These are phyloP conservation scores for Hemisphaericaspora nanyangensis DNA, from an alignment of 805 yeast species.

Conservation along the genomic window DNA sequence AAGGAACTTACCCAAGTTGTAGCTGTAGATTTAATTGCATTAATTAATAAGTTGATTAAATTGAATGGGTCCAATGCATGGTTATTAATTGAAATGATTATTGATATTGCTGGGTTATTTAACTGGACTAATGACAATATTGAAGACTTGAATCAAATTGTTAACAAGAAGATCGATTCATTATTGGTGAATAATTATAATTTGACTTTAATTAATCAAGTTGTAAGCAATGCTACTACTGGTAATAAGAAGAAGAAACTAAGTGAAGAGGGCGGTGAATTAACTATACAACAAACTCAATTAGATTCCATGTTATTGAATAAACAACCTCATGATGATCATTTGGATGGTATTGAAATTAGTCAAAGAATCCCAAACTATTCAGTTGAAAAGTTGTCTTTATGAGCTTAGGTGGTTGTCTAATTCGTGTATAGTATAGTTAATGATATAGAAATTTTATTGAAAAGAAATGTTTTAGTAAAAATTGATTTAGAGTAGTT, in stretches of 20 bases:
- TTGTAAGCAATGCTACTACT: conserved; percentile 15
- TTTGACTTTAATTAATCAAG: conserved; percentile 46
- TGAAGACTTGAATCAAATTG: conserved; percentile 38
- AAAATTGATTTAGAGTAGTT: too few species aligned
- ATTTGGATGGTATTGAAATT: conserved; percentile 24
- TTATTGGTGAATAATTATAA: conserved; percentile 39
- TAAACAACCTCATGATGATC: conserved; percentile 23
- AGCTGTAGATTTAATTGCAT: conserved; percentile 31
- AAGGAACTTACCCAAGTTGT: conserved; percentile 30
- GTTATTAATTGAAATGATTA: conserved; percentile 57
- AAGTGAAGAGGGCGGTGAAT: conserved; percentile 25
- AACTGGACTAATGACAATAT: conserved; percentile 56
- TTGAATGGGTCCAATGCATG: conserved; percentile 52
- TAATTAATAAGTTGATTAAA: conserved; percentile 32
- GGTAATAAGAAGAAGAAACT: conserved; percentile 19
- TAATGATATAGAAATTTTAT: too few species aligned
- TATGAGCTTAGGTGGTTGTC: too few species aligned
- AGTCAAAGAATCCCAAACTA: conserved; percentile 50
- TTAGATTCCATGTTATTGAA: conserved; percentile 32
- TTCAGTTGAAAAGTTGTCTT: conserved; percentile 42
- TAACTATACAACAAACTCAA: conserved; percentile 22
- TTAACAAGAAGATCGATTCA: conserved; percentile 46
- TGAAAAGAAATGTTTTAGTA: too few species aligned
- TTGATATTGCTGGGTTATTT: conserved; percentile 72
- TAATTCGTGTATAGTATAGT: too few species aligned